Conservation (phyloP, 225 moss, liverwort and hornwort genomes). For the Lunularia cruciata region DNA sequence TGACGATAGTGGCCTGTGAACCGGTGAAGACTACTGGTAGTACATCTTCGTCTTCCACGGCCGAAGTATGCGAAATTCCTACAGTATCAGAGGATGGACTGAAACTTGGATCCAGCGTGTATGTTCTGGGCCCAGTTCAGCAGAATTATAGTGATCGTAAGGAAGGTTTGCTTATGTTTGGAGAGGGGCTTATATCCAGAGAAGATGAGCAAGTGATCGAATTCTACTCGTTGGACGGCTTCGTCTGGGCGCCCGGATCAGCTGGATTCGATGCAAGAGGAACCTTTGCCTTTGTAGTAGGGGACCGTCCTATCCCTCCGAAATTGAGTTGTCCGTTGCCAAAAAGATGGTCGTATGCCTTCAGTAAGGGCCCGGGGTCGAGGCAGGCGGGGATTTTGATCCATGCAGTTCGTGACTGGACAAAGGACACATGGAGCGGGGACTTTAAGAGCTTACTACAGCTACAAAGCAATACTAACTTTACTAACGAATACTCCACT, state of each 20-base stretch:
- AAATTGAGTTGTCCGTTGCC: slow-evolving; percentile 3
- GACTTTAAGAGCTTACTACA: slow-evolving; percentile 11
- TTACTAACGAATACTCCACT: background rate
- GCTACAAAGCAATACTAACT: background rate
- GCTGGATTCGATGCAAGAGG: slow-evolving; percentile 45
- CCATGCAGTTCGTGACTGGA: slow-evolving; percentile 42
- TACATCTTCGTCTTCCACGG: slow-evolving; percentile 19
- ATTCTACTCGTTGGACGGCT: slow-evolving; percentile 39
- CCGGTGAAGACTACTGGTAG: too few species aligned
- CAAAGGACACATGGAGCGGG: slow-evolving; percentile 27
- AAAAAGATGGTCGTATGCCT: slow-evolving; percentile 4
- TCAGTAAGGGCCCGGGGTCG: slow-evolving; percentile 23
- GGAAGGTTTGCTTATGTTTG: slow-evolving; percentile 39
- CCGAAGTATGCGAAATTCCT: slow-evolving; percentile 20
- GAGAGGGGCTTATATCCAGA: slow-evolving; percentile 34
- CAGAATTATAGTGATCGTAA: slow-evolving; percentile 33
- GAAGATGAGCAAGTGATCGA: slow-evolving; percentile 38
- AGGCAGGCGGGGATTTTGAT: slow-evolving; percentile 33
- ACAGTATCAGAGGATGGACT: slow-evolving; percentile 21
- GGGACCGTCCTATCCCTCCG: slow-evolving; percentile 13
- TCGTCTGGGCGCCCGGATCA: slow-evolving; percentile 50
- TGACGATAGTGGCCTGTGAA: slow-evolving; percentile 47
- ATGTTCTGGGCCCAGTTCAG: slow-evolving; percentile 37
- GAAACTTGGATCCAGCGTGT: slow-evolving; percentile 31
- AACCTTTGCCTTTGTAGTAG: slow-evolving; percentile 42